Evolutionary conservation across 2,329 filamentous ascomycete genomes (phyloP).

Genomic region (Penicillium hesseltinei): DNA sequence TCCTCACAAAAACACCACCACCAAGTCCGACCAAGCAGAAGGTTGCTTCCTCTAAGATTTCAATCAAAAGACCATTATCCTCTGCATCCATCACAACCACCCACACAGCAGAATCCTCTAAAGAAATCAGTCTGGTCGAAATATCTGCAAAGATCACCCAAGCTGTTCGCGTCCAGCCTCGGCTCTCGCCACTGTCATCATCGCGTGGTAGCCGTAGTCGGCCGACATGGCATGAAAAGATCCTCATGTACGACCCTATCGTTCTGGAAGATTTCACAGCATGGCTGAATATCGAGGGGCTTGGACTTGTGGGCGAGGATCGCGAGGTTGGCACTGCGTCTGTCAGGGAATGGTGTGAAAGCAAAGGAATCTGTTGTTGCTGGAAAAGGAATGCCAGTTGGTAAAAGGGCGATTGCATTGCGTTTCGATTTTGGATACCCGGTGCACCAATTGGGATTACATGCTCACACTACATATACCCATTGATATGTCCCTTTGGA

Average conservation of each 20-base stretch:
- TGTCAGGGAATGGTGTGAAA: constrained; percentile 88
- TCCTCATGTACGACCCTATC: constrained; percentile 89
- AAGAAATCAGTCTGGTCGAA: constrained; percentile 27
- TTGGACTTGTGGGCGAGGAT: constrained; percentile 63
- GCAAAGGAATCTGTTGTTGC: constrained; percentile 79
- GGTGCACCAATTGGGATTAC: not conserved
- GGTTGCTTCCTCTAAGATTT: constrained; percentile 12
- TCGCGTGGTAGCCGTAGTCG: constrained; percentile 39
- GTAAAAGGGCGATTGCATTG: not conserved
- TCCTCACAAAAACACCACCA: constrained; percentile 10
- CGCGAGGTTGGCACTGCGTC: constrained; percentile 61
- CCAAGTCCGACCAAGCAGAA: constrained; percentile 15
- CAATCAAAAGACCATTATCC: not conserved
- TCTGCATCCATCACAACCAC: not conserved
- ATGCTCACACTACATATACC: not conserved
- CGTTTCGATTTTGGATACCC: not conserved
- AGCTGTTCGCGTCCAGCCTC: constrained; percentile 47
- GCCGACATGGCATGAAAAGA: constrained; percentile 84
- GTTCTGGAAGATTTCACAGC: constrained; percentile 78
- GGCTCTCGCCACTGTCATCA: constrained; percentile 10
- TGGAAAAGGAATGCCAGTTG: constrained; percentile 50
- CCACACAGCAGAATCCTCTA: not conserved
- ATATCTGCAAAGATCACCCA: constrained; percentile 51
- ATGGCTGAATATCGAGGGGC: constrained; percentile 75
- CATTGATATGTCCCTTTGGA: not conserved